Percentiles rank a stretch among this genome's conserved stretches.
phyloP scores from a whole-genome alignment of 2,329 filamentous ascomycete species.

The Diaporthe helianthi region DNA sequence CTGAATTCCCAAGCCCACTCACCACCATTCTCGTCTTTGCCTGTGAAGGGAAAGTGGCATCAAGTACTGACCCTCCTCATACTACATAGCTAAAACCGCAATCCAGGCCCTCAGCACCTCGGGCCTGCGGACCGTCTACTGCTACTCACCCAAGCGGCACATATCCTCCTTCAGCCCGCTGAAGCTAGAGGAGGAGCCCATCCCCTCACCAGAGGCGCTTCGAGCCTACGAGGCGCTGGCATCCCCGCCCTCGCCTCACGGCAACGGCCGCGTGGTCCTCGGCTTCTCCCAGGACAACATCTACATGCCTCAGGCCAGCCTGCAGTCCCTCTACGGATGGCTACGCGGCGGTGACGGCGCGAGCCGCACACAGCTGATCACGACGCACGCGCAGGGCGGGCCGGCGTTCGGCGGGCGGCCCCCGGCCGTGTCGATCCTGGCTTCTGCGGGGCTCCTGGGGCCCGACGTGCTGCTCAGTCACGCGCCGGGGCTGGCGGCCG shows the following conservation, averaged over 20 bases:
- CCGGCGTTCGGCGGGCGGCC: conserved; percentile 30
- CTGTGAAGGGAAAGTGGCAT: neutral
- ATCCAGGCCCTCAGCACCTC: conserved; percentile 50
- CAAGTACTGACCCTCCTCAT: neutral
- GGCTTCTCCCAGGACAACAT: conserved; percentile 53
- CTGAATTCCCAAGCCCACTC: neutral
- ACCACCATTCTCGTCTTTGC: neutral
- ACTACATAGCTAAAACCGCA: conserved; percentile 41
- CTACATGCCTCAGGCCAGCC: conserved; percentile 46
- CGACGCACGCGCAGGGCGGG: conserved; percentile 45
- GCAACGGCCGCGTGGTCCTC: conserved; percentile 46
- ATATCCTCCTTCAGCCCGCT: conserved; percentile 43
- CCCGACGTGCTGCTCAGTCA: conserved; percentile 52
- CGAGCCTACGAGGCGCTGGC: conserved; percentile 46
- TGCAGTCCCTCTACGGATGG: conserved; percentile 47
- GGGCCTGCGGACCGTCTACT: conserved; percentile 55
- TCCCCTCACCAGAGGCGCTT: conserved; percentile 45
- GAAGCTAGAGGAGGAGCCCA: conserved; percentile 36
- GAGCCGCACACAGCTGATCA: conserved; percentile 48
- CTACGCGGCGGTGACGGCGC: conserved; percentile 40
- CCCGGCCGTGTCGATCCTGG: conserved; percentile 39
- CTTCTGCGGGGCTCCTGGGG: conserved; percentile 48
- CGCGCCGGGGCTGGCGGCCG: conserved; percentile 42
- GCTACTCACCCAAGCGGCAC: conserved; percentile 46
- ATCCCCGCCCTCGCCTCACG: conserved; percentile 39